A percentile compares a stretch with the other conserved stretches of the same genome.
phyloP scores from a whole-genome alignment of 2,329 filamentous ascomycete genomes.

The Camillea tinctor region DNA sequence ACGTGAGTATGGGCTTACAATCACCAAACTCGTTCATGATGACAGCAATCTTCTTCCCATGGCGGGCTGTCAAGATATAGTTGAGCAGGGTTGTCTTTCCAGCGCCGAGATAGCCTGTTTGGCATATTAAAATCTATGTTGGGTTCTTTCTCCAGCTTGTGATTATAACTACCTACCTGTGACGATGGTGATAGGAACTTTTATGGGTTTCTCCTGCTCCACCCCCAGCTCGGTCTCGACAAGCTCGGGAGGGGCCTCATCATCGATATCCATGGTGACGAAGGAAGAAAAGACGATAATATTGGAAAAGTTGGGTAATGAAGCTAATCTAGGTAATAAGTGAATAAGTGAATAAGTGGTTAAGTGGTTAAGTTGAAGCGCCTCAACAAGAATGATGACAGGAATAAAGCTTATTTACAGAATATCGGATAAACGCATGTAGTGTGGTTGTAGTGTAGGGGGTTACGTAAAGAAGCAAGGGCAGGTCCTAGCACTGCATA shows the following conservation, averaged over 20 bases:
- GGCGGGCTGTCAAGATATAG: constrained; percentile 90
- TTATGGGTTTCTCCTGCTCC: constrained; percentile 51
- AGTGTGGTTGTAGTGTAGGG: background rate
- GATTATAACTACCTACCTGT: constrained; percentile 54
- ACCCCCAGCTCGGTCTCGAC: constrained; percentile 34
- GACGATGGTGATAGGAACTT: constrained; percentile 82
- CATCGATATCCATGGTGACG: constrained; percentile 59
- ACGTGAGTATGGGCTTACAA: constrained; percentile 52
- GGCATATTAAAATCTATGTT: constrained; percentile 7
- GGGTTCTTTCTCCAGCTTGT: background rate
- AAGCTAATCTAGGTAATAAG: background rate
- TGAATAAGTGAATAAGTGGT: background rate
- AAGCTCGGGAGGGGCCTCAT: constrained; percentile 66
- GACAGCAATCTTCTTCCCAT: constrained; percentile 97
- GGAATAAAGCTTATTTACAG: too few relatives aligned
- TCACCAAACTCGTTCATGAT: constrained; percentile 93
- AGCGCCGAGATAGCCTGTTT: constrained; percentile 82
- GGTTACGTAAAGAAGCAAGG: background rate
- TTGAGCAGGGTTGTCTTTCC: constrained; percentile 95
- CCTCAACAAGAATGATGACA: too few relatives aligned
- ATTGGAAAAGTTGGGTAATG: too few relatives aligned
- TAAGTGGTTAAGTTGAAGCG: background rate
- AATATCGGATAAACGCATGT: background rate
- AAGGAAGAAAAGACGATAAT: background rate
- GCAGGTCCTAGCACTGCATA: background rate